Percentiles rank a stretch among this genome's conserved stretches.
phyloP scores from a whole-genome alignment of 106 monocot species.

The Narthecium ossifragum region DNA sequence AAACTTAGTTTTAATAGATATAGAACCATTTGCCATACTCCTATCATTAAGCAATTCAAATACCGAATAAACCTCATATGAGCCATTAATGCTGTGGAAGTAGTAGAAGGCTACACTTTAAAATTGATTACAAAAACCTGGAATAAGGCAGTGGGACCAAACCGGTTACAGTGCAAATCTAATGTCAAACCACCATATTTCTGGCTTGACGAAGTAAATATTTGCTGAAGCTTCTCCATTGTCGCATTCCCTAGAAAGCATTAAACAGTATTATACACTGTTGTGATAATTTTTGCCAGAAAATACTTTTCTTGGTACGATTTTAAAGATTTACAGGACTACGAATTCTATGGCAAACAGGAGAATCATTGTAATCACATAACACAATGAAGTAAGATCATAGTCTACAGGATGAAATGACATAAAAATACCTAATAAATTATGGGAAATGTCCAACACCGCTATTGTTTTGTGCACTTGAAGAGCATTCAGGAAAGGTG shows the following conservation, averaged over 20 bases:
- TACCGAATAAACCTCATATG: too few relatives aligned
- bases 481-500: slow-evolving; percentile 79
- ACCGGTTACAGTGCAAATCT: slow-evolving; percentile 85
- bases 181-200: slow-evolving; percentile 93
- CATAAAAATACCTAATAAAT: slow-evolving; percentile 88
- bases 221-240: slow-evolving; percentile 74
- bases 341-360: too few relatives aligned
- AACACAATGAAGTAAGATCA: too few relatives aligned
- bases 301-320: too few relatives aligned
- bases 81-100: not conserved
- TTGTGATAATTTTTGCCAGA: too few relatives aligned
- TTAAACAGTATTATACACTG: too few relatives aligned
- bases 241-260: slow-evolving; percentile 74
- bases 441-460: slow-evolving; percentile 80
- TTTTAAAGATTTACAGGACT: too few relatives aligned
- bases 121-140: slow-evolving; percentile 64
- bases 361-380: too few relatives aligned
- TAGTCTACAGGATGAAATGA: too few relatives aligned
- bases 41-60: too few relatives aligned
- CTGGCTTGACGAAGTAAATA: slow-evolving; percentile 74
- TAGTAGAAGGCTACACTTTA: not conserved
- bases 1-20: too few relatives aligned
- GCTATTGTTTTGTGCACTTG: slow-evolving; percentile 70
- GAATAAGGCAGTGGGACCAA: slow-evolving; percentile 93
- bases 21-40: too few relatives aligned